phyloP scores from a whole-genome alignment of 2,329 filamentous ascomycete species.

The Colletotrichum lindemuthianum region DNA sequence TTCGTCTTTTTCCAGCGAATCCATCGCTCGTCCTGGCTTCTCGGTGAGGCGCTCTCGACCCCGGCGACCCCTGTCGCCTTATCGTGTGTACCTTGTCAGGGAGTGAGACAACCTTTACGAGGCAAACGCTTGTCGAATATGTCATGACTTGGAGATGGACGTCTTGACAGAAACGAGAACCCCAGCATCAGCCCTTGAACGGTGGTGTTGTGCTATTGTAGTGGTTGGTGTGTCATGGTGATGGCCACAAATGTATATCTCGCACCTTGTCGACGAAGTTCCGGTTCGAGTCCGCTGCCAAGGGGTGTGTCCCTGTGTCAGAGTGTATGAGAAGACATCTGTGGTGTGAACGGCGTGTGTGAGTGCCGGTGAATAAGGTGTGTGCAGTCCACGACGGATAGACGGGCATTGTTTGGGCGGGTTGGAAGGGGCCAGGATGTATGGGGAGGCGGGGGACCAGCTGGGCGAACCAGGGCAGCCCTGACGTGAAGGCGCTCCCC shows the following conservation, averaged over 20 bases:
- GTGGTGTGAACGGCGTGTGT: constrained; percentile 12
- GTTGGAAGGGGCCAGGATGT: constrained; percentile 1
- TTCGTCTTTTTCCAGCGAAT: background rate
- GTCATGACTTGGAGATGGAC: constrained; percentile 32
- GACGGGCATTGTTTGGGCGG: constrained; percentile 24
- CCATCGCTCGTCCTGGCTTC: constrained; percentile 21
- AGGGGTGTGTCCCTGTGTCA: constrained; percentile 5
- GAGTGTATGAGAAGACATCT: background rate
- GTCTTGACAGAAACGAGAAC: constrained; percentile 16
- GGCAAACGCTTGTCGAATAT: constrained; percentile 18
- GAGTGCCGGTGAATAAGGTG: constrained; percentile 18
- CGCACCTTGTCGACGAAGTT: constrained; percentile 18
- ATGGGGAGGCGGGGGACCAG: constrained; percentile 6
- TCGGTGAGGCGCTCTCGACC: constrained; percentile 12
- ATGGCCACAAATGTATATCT: background rate
- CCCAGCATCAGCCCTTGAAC: background rate
- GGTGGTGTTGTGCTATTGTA: background rate
- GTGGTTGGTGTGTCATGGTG: constrained; percentile 13
- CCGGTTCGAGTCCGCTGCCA: constrained; percentile 18
- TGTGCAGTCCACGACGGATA: background rate
- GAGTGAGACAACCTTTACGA: constrained; percentile 23
- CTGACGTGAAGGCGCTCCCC: constrained; percentile 26
- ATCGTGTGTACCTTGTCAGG: constrained; percentile 19
- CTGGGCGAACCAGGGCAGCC: constrained; percentile 20
- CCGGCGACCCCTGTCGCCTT: constrained; percentile 9